phyloP scores from a whole-genome alignment of 768 basidiomycete genomes.

The Xerocomellus intermedius region DNA sequence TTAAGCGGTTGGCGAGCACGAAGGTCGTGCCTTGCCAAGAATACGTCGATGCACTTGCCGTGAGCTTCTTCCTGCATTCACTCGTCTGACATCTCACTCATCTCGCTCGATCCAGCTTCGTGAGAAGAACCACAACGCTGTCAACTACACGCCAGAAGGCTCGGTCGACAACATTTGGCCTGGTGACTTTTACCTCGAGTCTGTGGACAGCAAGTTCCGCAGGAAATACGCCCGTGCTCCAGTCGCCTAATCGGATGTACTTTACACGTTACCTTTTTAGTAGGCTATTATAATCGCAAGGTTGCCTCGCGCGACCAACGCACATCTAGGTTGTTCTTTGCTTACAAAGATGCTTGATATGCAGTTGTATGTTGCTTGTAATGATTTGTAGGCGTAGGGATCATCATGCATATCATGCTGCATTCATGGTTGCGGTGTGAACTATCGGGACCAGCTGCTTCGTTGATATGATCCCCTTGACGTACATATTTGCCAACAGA shows the following conservation, averaged over 20 bases:
- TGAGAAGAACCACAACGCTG: constrained; percentile 94
- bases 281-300: background rate
- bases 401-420: background rate
- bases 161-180: constrained; percentile 92
- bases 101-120: constrained; percentile 62
- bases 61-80: constrained; percentile 33
- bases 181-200: constrained; percentile 89
- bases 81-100: background rate
- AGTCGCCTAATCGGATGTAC: constrained; percentile 17
- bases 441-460: too few species aligned
- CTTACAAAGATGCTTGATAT: constrained; percentile 7
- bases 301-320: background rate
- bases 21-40: constrained; percentile 90
- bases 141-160: constrained; percentile 80
- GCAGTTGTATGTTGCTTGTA: constrained; percentile 12
- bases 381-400: background rate
- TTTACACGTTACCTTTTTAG: background rate
- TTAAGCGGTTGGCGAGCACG: constrained; percentile 76
- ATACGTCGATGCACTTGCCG: constrained; percentile 80
- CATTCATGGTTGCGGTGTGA: background rate
- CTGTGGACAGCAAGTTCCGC: constrained; percentile 87
- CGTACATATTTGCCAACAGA: background rate
- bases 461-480: background rate
- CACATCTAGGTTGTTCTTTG: constrained; percentile 13
- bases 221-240: constrained; percentile 72